Base-by-base conservation (phyloP, 1,284 basidiomycete species). In the Filobasidium uniguttulatum region DNA sequence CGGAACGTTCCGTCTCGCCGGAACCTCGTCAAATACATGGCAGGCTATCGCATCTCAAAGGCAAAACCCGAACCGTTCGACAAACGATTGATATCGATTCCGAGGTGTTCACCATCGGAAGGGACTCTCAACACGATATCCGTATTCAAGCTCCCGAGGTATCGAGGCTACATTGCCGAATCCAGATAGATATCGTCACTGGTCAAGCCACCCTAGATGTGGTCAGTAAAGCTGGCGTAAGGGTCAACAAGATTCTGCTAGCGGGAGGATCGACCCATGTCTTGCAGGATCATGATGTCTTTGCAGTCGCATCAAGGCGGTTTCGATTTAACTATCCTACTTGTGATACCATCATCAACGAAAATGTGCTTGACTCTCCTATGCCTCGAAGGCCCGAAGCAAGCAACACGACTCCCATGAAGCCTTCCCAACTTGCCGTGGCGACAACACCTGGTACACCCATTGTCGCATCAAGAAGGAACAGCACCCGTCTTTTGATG, bases 241-340 rank as follows among this genome's bases (percentile, higher is more conserved):
- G 52, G 33, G 35, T 52, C 26, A 54, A 54, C 49, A 43, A 35
- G n/a, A 44, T 40, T 0, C 35, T 50, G 3, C 51, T 62, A 49
- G 54, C 57, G 20, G 59, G 61, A 0, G 60, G 62, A 0, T 19
- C 57, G 1, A 37, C 51, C 0, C 49, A 65, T 22, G 26, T 50
- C 3, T 56, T 68, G 2, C 46, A 54, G 3, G 56, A 65, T 44
- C 56, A 58, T 3, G 68, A 70, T 45, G 54, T 56, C 3, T 61
- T 70, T 47, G 55, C 56, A 22, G 58, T 70, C 19, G 58, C 63
- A 35, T 64, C 66, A 53, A 65, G 67, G 55, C 54, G 58, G 17
- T 69, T 68, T 56, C 56, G 60, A 29, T 70, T 69, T 57, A 57
- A 62, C 22, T 69, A 69, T 37, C 58, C 59, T n/a, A n/a, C n/a